These are phyloP conservation scores for Tolypocladium pustulatum DNA, from an alignment of 2,329 filamentous ascomycete species.

Conservation along the genomic window DNA sequence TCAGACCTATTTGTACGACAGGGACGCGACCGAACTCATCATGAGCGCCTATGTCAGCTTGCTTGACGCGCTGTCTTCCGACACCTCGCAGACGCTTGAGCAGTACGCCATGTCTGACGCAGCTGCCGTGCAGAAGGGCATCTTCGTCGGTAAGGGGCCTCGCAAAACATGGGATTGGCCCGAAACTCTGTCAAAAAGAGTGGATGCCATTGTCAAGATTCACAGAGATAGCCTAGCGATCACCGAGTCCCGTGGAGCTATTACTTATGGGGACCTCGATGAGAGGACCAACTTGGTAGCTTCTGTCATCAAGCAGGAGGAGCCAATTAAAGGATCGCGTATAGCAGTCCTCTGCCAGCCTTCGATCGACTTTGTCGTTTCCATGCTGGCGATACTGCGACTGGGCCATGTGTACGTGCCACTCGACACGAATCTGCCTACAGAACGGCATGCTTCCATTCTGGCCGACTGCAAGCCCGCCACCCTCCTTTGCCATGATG, in stretches of 20 bases:
- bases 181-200: background rate
- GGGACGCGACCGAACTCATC: constrained; percentile 1
- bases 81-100: background rate
- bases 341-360: constrained; percentile 24
- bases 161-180: background rate
- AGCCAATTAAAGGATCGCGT: constrained; percentile 11
- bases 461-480: background rate
- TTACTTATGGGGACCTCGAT: background rate
- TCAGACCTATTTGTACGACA: constrained; percentile 2
- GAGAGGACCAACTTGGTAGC: background rate
- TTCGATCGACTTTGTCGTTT: constrained; percentile 18
- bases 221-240: background rate
- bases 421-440: constrained; percentile 1
- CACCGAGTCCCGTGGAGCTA: background rate
- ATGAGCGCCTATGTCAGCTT: constrained; percentile 4
- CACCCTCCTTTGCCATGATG: background rate
- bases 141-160: background rate
- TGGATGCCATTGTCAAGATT: background rate
- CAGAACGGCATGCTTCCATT: background rate
- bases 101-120: background rate
- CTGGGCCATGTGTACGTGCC: constrained; percentile 28
- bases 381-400: constrained; percentile 28
- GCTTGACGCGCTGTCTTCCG: constrained; percentile 1
- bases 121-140: background rate
- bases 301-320: background rate